Evolutionary conservation across 2,329 filamentous ascomycete genomes (phyloP), one percentile per base, ranked within the genome.

Genomic region (Aspergillus oerlinghausenensis): DNA sequence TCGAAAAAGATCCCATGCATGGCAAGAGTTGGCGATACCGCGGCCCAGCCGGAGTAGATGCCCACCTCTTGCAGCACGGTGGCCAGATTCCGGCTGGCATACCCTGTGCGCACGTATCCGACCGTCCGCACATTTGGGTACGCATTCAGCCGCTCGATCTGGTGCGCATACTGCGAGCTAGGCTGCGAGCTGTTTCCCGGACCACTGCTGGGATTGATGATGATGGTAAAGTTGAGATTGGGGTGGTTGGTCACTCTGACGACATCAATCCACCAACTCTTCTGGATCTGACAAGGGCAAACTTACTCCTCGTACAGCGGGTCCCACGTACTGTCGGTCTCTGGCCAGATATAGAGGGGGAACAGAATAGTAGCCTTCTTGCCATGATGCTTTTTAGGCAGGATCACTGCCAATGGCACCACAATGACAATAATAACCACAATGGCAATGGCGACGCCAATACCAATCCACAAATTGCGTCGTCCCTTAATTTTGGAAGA

Each of bases 1-100:
- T 77, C 75, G 56, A 76, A 73, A 64, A 76, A 77, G 42, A 77
- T 75, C 4, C 75, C 75, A 3, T 66, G 61, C 26, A 77, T 64
- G 7, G 62, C 58, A 23, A 75, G 69, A 40, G 65, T 61, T 1
- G 65, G 49, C 10, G 58, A 57, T 11, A 63, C 61, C 0, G 64
- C 59, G 4, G 61, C 29, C 74, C 76, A 79, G n/a, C 60, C 59
- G 1, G 72, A 68, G 58, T 77, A 79, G 8, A 56, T 66, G 23
- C 61, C 65, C 32, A 79, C 65, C 17, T 78, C 72, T 3, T 63
- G 56, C 25, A 70, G 58, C 17, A 79, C 71, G 3, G 64, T 64
- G 3, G 64, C 51, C n/a, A 70, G 56, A 49, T 68, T 60, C 19
- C 71, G 60, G 1, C 58, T 60, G 2, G 66, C 73, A 55, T 75